Conservation (phyloP, 768 basidiomycete genomes). For the Lactarius sp. region DNA sequence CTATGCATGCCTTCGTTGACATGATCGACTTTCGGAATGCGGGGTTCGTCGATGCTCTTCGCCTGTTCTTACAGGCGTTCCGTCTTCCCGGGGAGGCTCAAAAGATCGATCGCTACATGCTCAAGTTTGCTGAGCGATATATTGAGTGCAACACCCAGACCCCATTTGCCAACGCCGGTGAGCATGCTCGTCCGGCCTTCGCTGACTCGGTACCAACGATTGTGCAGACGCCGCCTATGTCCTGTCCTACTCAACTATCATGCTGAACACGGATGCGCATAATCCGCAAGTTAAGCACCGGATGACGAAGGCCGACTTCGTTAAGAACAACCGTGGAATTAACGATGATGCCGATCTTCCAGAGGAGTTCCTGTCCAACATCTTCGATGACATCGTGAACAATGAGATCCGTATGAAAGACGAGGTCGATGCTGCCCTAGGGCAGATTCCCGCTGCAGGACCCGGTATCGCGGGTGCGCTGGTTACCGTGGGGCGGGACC, state of each 20-base stretch:
- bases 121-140: slow-evolving; percentile 97
- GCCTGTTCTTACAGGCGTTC: slow-evolving; percentile 90
- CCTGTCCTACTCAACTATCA: slow-evolving; percentile 88
- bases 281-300: slow-evolving; percentile 91
- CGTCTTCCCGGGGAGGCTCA: slow-evolving; percentile 96
- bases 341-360: slow-evolving; percentile 88
- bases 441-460: slow-evolving; percentile 38
- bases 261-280: slow-evolving; percentile 97
- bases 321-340: slow-evolving; percentile 95
- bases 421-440: slow-evolving; percentile 67
- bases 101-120: slow-evolving; percentile 98
- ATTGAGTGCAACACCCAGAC: slow-evolving; percentile 83
- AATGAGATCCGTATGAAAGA: slow-evolving; percentile 99
- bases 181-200: slow-evolving; percentile 28
- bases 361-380: slow-evolving; percentile 69
- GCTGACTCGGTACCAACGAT: not conserved
- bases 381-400: slow-evolving; percentile 85
- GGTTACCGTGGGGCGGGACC: slow-evolving; percentile 86
- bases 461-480: slow-evolving; percentile 79
- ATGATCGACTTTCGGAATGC: slow-evolving; percentile 78
- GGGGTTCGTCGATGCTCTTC: slow-evolving; percentile 84
- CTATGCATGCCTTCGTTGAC: slow-evolving; percentile 98
- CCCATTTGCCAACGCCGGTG: slow-evolving; percentile 91
- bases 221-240: slow-evolving; percentile 83
- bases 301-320: slow-evolving; percentile 89